Base-by-base conservation (phyloP, 805 yeast genomes). In the Kodamaea hsintzibuensis region DNA sequence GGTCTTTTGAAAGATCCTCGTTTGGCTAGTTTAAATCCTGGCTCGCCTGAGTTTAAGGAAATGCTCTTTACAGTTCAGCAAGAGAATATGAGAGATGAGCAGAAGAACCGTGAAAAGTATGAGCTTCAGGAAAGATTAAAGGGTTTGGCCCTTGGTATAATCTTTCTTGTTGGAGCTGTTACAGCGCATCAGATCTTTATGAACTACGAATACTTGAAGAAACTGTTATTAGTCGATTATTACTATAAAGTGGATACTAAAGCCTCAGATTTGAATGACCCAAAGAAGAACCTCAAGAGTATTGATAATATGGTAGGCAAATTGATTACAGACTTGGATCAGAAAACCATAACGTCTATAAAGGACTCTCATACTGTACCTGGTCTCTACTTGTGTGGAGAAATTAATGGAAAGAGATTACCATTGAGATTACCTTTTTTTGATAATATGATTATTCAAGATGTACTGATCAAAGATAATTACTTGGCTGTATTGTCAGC, bases 401-500 rank as follows among this genome's bases (percentile, higher is more conserved):
- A 60, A 0, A 52, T 60, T 52, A 48, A 73, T 61, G 47, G 73
- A 63, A 56, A 74, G 75, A 58, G 66, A 50, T 66, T 80, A 6
- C 96, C 96, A 2, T 66, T 78, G 27, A 76, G 96, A 62, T 68
- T 88, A 5, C 71, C 77, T 1, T 79, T 77, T 58, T 91, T 93
- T 61, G 90, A 91, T 63, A 80, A 80, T 40, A 78, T 78, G 70
- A 61, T 74, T 13, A 68, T 90, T 30, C 75, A 79, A 47, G 86
- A 83, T 62, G 82, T 92, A 3, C 72, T 76, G 17, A 63, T 90
- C 1, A 73, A 78, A 19, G 77, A 76, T 4, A 69, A 65, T 51
- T 68, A 69, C 12, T 72, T 82, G 7, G 84, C 81, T 27, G 91
- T 91, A 0, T 81, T 90, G 14, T 82, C 85, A 56, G 76, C 77